phyloP scores from a whole-genome alignment of 805 yeast genomes.

The Nakazawaea laoshanensis region DNA sequence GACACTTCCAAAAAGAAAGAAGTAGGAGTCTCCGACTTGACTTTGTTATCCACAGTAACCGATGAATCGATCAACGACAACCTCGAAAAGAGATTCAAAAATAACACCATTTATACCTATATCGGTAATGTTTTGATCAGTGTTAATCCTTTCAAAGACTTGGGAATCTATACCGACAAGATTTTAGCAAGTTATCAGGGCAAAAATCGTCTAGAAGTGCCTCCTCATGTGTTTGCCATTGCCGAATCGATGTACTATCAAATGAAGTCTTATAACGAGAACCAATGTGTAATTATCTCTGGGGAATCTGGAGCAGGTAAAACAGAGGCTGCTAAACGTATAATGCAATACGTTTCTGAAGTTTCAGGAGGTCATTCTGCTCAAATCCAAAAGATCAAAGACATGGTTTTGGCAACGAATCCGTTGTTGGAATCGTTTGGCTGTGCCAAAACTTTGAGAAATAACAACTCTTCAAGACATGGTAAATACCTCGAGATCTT shows the following conservation, averaged over 20 bases:
- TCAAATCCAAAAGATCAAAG: constrained; percentile 79
- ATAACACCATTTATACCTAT: constrained; percentile 85
- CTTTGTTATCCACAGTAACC: constrained; percentile 77
- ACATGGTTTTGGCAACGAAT: constrained; percentile 96
- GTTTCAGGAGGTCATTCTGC: constrained; percentile 68
- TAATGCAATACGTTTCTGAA: constrained; percentile 93
- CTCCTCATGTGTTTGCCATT: constrained; percentile 97
- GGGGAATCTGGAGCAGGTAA: constrained; percentile 99
- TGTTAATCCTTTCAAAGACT: constrained; percentile 92
- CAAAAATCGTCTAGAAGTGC: constrained; percentile 89
- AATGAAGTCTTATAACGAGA: constrained; percentile 87
- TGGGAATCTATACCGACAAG: constrained; percentile 87
- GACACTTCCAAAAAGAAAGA: constrained; percentile 85
- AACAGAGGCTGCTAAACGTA: constrained; percentile 95
- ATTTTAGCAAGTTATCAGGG: constrained; percentile 74
- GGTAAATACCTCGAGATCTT: constrained; percentile 90
- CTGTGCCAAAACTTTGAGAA: constrained; percentile 86
- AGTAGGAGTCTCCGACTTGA: constrained; percentile 96
- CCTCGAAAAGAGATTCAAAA: constrained; percentile 79
- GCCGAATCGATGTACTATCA: constrained; percentile 97
- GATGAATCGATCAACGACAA: constrained; percentile 93
- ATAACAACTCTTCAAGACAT: constrained; percentile 85
- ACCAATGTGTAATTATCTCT: constrained; percentile 94
- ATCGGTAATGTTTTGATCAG: constrained; percentile 93
- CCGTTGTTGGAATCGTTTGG: constrained; percentile 88